Percentiles rank a stretch among this genome's conserved stretches.
Conservation (phyloP, 495 filamentous ascomycete genomes). For the Hyaloscypha bicolor region DNA sequence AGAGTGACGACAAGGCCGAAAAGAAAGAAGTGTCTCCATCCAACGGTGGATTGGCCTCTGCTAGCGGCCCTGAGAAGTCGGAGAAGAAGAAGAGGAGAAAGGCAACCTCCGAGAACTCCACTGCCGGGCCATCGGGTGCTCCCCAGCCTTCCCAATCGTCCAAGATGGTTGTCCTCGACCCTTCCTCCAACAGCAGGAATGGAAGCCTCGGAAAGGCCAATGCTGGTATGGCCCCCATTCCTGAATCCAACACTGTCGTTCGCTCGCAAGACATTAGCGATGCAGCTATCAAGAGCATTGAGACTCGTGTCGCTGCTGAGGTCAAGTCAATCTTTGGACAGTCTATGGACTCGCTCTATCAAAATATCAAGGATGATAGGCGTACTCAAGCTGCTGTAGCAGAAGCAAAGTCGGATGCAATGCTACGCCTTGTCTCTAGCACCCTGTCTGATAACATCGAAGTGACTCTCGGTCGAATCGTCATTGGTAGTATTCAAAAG, state of each 20-base stretch:
- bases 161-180: constrained; percentile 32
- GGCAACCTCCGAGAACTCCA: constrained; percentile 12
- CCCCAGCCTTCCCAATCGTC: constrained; percentile 23
- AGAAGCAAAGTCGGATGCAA: constrained; percentile 69
- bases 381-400: constrained; percentile 39
- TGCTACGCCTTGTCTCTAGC: constrained; percentile 83
- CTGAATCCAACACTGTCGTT: constrained; percentile 12
- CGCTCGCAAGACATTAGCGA: constrained; percentile 48
- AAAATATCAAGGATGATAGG: constrained; percentile 41
- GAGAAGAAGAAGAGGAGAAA: constrained; percentile 35
- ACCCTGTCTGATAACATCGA: constrained; percentile 92
- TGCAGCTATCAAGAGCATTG: constrained; percentile 45
- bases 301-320: constrained; percentile 45
- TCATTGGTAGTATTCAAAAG: constrained; percentile 52
- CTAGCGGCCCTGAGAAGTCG: constrained; percentile 22
- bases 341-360: constrained; percentile 46
- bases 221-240: constrained; percentile 8
- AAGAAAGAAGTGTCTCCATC: constrained; percentile 31
- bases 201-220: constrained; percentile 20
- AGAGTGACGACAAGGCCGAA: constrained; percentile 41
- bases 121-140: constrained; percentile 5
- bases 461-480: constrained; percentile 66
- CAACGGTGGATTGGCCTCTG: constrained; percentile 18
- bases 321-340: constrained; percentile 45
- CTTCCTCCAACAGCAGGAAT: constrained; percentile 25